Percentiles rank a stretch among this genome's conserved stretches.
These are phyloP conservation scores for Casuarina cunninghamiana DNA, from an alignment of 306 rosid species.

Conservation along the genomic window DNA sequence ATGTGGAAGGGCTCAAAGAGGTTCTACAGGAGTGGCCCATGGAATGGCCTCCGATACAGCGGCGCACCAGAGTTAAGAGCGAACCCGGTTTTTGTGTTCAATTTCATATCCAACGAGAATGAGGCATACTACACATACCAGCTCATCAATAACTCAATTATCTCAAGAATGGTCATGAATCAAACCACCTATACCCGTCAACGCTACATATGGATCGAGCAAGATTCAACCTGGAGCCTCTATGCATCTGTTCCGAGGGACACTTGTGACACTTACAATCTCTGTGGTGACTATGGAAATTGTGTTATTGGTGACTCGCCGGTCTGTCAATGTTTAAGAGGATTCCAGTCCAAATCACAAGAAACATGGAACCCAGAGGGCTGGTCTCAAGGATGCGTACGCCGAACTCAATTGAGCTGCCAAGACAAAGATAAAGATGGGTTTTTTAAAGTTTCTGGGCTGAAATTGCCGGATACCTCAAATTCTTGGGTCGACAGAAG, in stretches of 20 bases:
- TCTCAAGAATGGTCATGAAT: background rate
- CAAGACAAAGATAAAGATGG: constrained; percentile 17
- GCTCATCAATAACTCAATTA: constrained; percentile 1
- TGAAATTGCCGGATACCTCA: constrained; percentile 59
- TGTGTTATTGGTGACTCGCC: constrained; percentile 19
- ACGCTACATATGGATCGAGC: constrained; percentile 35
- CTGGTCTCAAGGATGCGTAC: constrained; percentile 47
- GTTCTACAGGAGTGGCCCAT: constrained; percentile 32
- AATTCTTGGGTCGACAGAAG: constrained; percentile 42
- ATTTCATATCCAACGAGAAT: constrained; percentile 16
- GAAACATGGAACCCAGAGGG: constrained; percentile 32
- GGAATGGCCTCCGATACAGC: constrained; percentile 32
- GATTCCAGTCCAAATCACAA: constrained; percentile 35
- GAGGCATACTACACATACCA: constrained; percentile 24
- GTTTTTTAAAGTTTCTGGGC: constrained; percentile 17
- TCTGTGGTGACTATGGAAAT: constrained; percentile 36
- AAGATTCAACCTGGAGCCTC: constrained; percentile 32
- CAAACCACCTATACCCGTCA: background rate
- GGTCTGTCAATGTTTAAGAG: constrained; percentile 36
- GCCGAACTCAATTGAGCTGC: constrained; percentile 34
- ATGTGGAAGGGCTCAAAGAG: constrained; percentile 39
- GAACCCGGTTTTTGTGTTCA: constrained; percentile 5
- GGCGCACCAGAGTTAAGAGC: constrained; percentile 3
- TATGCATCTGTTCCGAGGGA: constrained; percentile 36
- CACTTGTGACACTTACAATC: constrained; percentile 9